Evolutionary conservation across 2,329 filamentous ascomycete genomes (phyloP).

Genomic region (Fusarium tuaranense): DNA sequence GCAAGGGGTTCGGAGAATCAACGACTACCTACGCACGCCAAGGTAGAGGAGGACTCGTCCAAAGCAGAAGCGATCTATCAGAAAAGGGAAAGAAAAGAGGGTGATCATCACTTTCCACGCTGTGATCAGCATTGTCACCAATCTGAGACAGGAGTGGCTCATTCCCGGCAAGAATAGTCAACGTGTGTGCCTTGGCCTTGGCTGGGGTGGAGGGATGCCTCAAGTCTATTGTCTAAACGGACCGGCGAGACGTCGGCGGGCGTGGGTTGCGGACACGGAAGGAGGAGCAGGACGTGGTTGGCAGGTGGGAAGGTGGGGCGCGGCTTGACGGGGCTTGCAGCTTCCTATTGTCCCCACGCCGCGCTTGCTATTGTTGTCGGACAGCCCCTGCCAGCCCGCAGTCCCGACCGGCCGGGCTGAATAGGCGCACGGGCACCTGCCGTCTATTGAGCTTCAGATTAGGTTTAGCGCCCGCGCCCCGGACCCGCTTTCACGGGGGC

Average conservation of each 20-base stretch:
- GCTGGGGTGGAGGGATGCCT: background rate
- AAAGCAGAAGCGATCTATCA: conserved; percentile 13
- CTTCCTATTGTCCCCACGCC: conserved; percentile 48
- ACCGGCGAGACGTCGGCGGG: conserved; percentile 18
- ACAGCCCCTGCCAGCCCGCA: conserved; percentile 20
- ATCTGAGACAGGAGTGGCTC: conserved; percentile 9
- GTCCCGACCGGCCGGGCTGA: conserved; percentile 39
- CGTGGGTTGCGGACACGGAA: background rate
- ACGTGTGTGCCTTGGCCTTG: background rate
- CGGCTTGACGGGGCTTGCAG: conserved; percentile 27
- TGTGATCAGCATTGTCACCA: conserved; percentile 5
- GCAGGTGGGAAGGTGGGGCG: conserved; percentile 14
- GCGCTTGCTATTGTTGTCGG: conserved; percentile 49
- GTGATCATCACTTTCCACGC: conserved; percentile 6
- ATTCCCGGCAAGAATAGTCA: background rate
- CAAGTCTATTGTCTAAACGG: conserved; percentile 14
- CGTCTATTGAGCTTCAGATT: conserved; percentile 43
- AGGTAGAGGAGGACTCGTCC: background rate
- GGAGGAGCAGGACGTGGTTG: conserved; percentile 5
- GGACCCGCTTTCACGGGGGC: conserved; percentile 31
- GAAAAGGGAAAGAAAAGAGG: background rate
- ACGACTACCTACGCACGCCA: conserved; percentile 6
- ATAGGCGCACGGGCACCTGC: conserved; percentile 29
- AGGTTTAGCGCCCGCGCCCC: conserved; percentile 46
- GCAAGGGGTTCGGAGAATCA: conserved; percentile 19